Evolutionary conservation across 495 filamentous ascomycete genomes (phyloP).

Genomic region (Lasiosphaeria ovina): DNA sequence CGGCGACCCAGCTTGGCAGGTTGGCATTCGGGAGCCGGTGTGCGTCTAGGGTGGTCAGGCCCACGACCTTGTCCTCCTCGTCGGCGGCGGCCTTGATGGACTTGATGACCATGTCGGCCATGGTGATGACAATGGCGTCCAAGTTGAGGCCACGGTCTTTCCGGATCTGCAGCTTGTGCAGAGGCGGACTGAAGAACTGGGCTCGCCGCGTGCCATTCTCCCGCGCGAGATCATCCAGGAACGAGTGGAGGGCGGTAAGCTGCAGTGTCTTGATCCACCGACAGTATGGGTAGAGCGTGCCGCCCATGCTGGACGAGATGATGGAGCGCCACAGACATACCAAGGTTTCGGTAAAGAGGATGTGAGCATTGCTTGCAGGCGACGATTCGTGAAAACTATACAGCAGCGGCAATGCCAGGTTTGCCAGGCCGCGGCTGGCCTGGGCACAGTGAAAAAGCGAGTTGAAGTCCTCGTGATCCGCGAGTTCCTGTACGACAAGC

Average conservation of each 20-base stretch:
- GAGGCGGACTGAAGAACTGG: conserved; percentile 50
- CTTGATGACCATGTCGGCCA: conserved; percentile 32
- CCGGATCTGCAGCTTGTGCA: conserved; percentile 36
- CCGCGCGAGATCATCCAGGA: conserved; percentile 54
- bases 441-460: conserved; percentile 57
- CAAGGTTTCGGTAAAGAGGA: conserved; percentile 42
- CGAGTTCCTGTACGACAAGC: conserved; percentile 58
- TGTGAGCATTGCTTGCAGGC: conserved; percentile 18
- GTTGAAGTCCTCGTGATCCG: conserved; percentile 49
- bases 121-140: conserved; percentile 23
- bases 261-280: conserved; percentile 63
- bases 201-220: conserved; percentile 27
- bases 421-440: conserved; percentile 49
- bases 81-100: conserved; percentile 36
- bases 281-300: conserved; percentile 68
- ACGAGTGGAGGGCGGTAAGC: conserved; percentile 56
- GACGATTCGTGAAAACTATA: conserved; percentile 50
- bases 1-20: conserved; percentile 37
- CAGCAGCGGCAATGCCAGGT: conserved; percentile 57
- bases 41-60: conserved; percentile 50
- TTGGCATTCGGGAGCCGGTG: conserved; percentile 24
- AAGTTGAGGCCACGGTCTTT: conserved; percentile 13
- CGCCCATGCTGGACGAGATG: conserved; percentile 61
- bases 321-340: conserved; percentile 68
- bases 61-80: conserved; percentile 25